These are phyloP conservation scores for Ottelia alismoides DNA, from an alignment of 106 monocot species.

Conservation along the genomic window DNA sequence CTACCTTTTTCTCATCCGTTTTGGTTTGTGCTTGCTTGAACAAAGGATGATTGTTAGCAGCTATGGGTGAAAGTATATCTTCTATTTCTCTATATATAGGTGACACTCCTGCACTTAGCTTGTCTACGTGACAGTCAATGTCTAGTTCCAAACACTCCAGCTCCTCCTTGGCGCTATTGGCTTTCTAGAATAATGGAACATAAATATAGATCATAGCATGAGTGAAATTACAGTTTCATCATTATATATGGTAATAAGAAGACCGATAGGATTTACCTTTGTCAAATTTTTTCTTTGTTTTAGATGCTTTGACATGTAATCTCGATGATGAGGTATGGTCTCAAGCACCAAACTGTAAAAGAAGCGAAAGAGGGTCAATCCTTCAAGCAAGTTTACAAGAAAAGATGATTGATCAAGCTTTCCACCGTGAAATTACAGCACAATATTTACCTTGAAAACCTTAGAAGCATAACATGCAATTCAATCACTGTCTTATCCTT, in stretches of 20 bases:
- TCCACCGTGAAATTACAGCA: too few relatives aligned
- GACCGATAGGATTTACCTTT: conserved; percentile 1
- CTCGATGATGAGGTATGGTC: conserved; percentile 7
- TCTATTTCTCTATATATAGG: too few relatives aligned
- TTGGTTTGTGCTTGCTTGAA: too few relatives aligned
- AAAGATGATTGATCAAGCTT: too few relatives aligned
- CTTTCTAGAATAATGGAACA: background rate
- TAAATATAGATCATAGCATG: background rate
- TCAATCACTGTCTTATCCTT: conserved; percentile 1
- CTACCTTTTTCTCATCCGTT: too few relatives aligned
- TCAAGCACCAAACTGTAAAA: conserved; percentile 8
- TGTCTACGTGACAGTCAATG: background rate
- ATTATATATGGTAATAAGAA: too few relatives aligned
- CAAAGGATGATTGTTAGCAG: too few relatives aligned
- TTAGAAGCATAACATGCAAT: conserved; percentile 4
- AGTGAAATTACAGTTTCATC: too few relatives aligned
- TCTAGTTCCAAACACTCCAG: conserved; percentile 1
- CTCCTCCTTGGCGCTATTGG: background rate
- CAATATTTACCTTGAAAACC: conserved; percentile 5
- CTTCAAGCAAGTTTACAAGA: too few relatives aligned
- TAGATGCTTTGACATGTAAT: conserved; percentile 3
- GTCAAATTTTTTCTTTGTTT: conserved; percentile 1
- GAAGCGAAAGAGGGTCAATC: too few relatives aligned
- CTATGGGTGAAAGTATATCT: too few relatives aligned
- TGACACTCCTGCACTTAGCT: too few relatives aligned